Evolutionary conservation across 2,329 filamentous ascomycete genomes (phyloP).

Genomic region (Cordyceps tenuipes): DNA sequence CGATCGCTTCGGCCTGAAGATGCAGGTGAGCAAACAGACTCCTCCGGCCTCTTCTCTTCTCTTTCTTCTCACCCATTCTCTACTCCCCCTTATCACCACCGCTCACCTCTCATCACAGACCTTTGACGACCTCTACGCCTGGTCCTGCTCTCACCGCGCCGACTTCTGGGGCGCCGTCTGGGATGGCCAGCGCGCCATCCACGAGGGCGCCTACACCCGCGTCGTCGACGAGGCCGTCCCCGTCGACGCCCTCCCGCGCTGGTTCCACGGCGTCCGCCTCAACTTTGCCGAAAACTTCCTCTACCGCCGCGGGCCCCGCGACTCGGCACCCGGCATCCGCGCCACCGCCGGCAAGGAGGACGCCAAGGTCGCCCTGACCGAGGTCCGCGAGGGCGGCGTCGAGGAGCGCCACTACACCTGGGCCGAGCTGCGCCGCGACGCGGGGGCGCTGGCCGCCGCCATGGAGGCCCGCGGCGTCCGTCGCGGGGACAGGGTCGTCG

Average conservation of each 20-base stretch:
- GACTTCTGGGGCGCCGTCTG: constrained; percentile 62
- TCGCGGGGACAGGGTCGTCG: constrained; percentile 66
- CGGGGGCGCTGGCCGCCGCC: constrained; percentile 54
- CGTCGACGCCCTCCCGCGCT: constrained; percentile 64
- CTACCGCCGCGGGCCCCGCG: constrained; percentile 40
- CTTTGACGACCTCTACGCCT: constrained; percentile 62
- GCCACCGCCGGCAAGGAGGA: constrained; percentile 61
- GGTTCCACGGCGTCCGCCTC: constrained; percentile 66
- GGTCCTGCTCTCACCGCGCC: constrained; percentile 52
- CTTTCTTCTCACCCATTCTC: too few species aligned
- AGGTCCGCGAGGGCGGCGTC: constrained; percentile 59
- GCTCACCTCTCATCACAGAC: constrained; percentile 32
- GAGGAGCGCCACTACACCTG: constrained; percentile 53
- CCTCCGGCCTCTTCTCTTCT: background rate
- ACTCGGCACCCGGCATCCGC: constrained; percentile 32
- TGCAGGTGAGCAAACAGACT: constrained; percentile 40
- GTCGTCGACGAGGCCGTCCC: constrained; percentile 62
- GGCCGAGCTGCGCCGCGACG: constrained; percentile 52
- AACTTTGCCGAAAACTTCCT: constrained; percentile 80
- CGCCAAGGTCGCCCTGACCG: constrained; percentile 58
- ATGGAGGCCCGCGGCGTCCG: constrained; percentile 57
- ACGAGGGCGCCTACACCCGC: constrained; percentile 48
- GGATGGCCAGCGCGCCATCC: constrained; percentile 49
- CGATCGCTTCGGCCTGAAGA: constrained; percentile 41
- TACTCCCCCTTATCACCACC: background rate